Evolutionary conservation across 208 protist species (phyloP).

Genomic region (Trypanosomatidae sp.): DNA sequence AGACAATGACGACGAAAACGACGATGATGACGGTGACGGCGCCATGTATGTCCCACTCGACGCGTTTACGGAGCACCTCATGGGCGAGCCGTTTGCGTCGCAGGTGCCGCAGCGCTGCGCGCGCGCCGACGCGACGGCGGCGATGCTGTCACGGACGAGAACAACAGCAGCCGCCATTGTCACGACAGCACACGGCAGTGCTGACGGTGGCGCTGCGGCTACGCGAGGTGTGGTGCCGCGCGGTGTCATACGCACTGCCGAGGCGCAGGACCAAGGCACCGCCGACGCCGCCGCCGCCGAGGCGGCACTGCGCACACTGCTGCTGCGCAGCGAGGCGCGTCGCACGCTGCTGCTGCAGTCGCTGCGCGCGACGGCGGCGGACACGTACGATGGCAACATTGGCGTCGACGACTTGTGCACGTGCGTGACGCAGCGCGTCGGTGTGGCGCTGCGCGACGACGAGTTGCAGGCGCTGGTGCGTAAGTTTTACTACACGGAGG

Average conservation of each 20-base stretch:
- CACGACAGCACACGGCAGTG: too few relatives aligned
- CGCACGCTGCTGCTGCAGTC: slow-evolving; percentile 61
- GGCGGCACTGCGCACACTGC: slow-evolving; percentile 52
- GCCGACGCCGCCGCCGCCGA: slow-evolving; percentile 9
- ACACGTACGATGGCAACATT: slow-evolving; percentile 64
- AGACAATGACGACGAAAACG: slow-evolving; percentile 32
- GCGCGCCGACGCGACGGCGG: too few relatives aligned
- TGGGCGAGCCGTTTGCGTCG: slow-evolving; percentile 68
- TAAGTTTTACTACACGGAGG: slow-evolving; percentile 63
- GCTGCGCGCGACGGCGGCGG: slow-evolving; percentile 31
- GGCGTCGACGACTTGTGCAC: slow-evolving; percentile 59
- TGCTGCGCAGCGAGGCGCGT: slow-evolving; percentile 53
- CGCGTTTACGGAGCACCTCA: slow-evolving; percentile 73
- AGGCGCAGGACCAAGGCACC: slow-evolving; percentile 8
- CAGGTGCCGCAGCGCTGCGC: slow-evolving; percentile 12
- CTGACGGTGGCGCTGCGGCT: too few relatives aligned
- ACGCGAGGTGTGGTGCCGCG: too few relatives aligned
- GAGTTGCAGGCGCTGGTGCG: slow-evolving; percentile 70
- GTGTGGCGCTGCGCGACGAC: slow-evolving; percentile 43
- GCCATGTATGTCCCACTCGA: slow-evolving; percentile 57
- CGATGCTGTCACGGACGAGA: too few relatives aligned
- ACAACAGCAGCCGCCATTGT: too few relatives aligned
- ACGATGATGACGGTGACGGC: slow-evolving; percentile 70
- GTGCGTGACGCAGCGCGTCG: slow-evolving; percentile 34
- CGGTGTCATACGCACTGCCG: too few relatives aligned